Evolutionary conservation across 2,329 filamentous ascomycete species (phyloP), one percentile per base, ranked within the genome.

Genomic region (Chaetomium olivaceum): DNA sequence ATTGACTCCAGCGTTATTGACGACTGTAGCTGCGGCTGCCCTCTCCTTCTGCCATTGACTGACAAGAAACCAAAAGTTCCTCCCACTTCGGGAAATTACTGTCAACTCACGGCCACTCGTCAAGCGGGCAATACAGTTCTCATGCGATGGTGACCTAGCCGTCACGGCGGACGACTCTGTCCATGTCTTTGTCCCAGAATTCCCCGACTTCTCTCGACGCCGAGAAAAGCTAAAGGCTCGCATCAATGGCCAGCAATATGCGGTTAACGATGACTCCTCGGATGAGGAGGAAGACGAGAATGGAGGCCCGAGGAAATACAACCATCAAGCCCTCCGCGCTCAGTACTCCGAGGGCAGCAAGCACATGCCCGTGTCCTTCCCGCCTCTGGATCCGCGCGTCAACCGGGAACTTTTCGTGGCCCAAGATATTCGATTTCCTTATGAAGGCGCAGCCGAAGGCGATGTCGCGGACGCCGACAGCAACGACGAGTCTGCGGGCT

Each of bases 61-160:
- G 46, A 66, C 60, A 48, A n/a, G 12, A 19, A 21, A 27, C 31
- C 12, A 12, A 9, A 71, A 82, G 77, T 78, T 79, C 54, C 79
- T 82, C 7, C 82, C 82, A 1, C 77, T 87, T 9, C 80, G 82
- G 9, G 68, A 73, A 29, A 69, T 77, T 29, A 71, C 70, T 5
- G 68, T 77, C 23, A 71, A 71, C 16, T 71, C 73, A 1, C 69
- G 72, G 12, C 77, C 76, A 0, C 63, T 74, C 39, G 64, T 68
- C 67, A 75, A 73, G 52, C 78, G 80, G 60, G 78, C 79, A 54
- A 72, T 82, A 27, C 70, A 81, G 43, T 87, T 85, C 82, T 87
- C 85, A 25, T 82, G 81, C 67, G 85, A 87, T 61, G 83, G 81
- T 27, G 85, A 87, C 70, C 77, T 87, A 5, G 85, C 85, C 39